phyloP scores from a whole-genome alignment of 2,329 filamentous ascomycete genomes.

The Sordariomycetes sp. region DNA sequence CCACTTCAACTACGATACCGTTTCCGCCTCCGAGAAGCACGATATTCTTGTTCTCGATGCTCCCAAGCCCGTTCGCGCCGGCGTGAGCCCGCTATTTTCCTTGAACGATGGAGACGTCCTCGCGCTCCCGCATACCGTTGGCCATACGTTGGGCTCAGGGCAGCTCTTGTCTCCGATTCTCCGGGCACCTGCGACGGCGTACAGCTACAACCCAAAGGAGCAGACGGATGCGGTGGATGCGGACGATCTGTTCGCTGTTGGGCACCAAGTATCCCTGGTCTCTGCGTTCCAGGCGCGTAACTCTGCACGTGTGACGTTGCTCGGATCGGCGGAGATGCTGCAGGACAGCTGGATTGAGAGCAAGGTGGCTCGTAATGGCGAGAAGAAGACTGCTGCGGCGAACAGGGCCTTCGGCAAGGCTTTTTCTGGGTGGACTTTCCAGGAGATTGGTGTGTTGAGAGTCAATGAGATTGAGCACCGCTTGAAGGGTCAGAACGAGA shows the following conservation, averaged over 20 bases:
- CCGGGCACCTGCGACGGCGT: slow-evolving; percentile 74
- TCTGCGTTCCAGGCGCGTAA: slow-evolving; percentile 86
- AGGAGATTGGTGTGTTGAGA: slow-evolving; percentile 82
- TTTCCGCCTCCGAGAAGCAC: slow-evolving; percentile 71
- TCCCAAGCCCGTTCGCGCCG: slow-evolving; percentile 55
- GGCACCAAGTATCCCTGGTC: slow-evolving; percentile 75
- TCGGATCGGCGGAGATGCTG: slow-evolving; percentile 81
- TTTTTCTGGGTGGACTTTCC: slow-evolving; percentile 90
- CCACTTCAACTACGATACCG: slow-evolving; percentile 86
- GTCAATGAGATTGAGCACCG: slow-evolving; percentile 79
- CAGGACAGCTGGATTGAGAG: slow-evolving; percentile 84
- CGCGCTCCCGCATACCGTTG: slow-evolving; percentile 74
- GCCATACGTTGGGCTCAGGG: slow-evolving; percentile 71
- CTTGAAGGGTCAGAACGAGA: slow-evolving; percentile 42
- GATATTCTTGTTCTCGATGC: slow-evolving; percentile 75
- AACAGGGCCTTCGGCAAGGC: slow-evolving; percentile 83
- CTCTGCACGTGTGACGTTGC: slow-evolving; percentile 77
- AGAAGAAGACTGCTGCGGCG: slow-evolving; percentile 49
- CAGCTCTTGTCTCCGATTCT: slow-evolving; percentile 74
- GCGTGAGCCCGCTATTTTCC: slow-evolving; percentile 69
- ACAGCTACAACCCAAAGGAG: slow-evolving; percentile 91
- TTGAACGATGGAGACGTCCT: slow-evolving; percentile 43
- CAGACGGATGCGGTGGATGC: slow-evolving; percentile 52
- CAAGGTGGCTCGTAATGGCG: slow-evolving; percentile 55
- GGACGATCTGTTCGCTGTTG: slow-evolving; percentile 79